These are phyloP conservation scores for Xylaria sp. DNA, from an alignment of 2,329 filamentous ascomycete species.

Conservation along the genomic window DNA sequence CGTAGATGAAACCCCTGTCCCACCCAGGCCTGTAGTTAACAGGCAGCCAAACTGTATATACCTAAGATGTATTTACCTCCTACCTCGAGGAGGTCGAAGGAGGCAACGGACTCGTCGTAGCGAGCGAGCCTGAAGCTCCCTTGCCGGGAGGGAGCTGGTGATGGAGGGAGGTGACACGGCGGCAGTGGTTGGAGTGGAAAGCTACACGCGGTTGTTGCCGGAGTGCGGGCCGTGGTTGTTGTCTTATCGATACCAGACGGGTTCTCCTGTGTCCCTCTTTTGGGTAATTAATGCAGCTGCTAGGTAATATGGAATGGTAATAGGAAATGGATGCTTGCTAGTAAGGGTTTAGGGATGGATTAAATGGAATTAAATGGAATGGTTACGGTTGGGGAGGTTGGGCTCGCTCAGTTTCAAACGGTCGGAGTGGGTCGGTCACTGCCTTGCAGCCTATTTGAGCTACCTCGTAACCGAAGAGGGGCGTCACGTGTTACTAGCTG, in stretches of 20 bases:
- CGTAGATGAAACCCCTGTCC: neutral
- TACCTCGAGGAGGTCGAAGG: too few relatives aligned
- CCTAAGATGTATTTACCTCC: too few relatives aligned
- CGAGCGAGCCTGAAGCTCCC: conserved; percentile 15
- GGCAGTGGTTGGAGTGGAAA: neutral
- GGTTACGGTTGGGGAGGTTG: conserved; percentile 24
- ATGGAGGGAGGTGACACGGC: neutral
- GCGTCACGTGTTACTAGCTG: conserved; percentile 1
- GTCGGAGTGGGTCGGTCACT: conserved; percentile 15
- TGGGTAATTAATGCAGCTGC: neutral
- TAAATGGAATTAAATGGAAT: too few relatives aligned
- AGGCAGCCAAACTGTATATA: neutral
- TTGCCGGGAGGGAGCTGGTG: neutral
- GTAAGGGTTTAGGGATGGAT: conserved; percentile 8
- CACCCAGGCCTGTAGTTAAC: neutral
- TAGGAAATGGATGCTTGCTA: conserved; percentile 4
- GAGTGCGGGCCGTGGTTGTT: neutral
- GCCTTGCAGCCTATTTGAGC: too few relatives aligned
- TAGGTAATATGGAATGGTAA: too few relatives aligned
- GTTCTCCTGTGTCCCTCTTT: neutral
- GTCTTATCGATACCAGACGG: conserved; percentile 24
- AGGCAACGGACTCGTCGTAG: conserved; percentile 14
- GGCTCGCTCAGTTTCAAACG: conserved; percentile 28
- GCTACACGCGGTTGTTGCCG: neutral
- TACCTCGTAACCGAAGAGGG: neutral